Evolutionary conservation across 768 basidiomycete species (phyloP), one percentile per base, ranked within the genome.

Genomic region (Lactifluus echinatus): DNA sequence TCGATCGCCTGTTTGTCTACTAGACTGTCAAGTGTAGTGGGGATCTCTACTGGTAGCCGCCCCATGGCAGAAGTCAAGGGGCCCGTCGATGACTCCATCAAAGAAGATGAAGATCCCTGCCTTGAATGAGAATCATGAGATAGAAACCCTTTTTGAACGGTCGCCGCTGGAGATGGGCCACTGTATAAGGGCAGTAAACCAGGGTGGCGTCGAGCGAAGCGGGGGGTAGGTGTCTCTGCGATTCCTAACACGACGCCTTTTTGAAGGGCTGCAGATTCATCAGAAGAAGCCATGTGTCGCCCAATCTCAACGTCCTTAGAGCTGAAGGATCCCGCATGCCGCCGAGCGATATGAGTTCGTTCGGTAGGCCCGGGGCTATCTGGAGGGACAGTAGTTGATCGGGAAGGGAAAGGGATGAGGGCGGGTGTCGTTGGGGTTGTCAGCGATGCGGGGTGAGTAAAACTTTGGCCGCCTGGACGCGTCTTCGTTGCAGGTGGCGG

Each of bases 271-370:
- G 66, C 70, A 3, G 69, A 66, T 2, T 72, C 56, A 44, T 83
- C 79, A 61, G 80, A 80, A n/a, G 84, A 85, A 8, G 89, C 86
- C 49, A 89, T 68, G 53, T 80, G 75, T 70, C 85, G 90, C 39
- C 93, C 93, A 50, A 89, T 83, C 67, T 95, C 86, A 6, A 95
- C 87, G 67, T 96, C 93, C 66, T 91, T 88, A 24, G 79, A 84
- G 60, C 93, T 95, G 73, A 95, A 97, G 3, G 93, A 95, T n/a
- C 93, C 93, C 5, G 89, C 93, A 68, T 95, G 89, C 36, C 93
- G 78, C 43, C 93, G 77, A 23, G 81, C 78, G 48, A 79, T 84
- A 26, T 82, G 82, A 48, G 66, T 63, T 50, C 62, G 44, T 31
- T 51, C 53, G 8, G 52, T 39, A 29, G 61, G 61, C 14, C 64